Evolutionary conservation across 2,329 filamentous ascomycete genomes (phyloP), one percentile per base, ranked within the genome.

Genomic region (Exophiala sideris): DNA sequence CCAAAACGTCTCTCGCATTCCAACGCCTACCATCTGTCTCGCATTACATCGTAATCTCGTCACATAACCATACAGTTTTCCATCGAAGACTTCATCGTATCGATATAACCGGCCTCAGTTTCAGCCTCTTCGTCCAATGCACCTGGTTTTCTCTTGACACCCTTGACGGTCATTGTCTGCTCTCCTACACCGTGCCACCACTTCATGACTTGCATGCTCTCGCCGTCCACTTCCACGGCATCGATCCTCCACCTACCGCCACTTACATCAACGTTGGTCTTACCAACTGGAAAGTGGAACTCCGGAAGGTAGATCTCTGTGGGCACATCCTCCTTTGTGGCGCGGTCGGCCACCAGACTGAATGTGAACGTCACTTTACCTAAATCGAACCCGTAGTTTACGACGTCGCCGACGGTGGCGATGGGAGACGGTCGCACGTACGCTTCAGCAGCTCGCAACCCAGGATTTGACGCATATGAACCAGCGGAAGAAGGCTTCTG

Each of bases 161-260:
- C 94, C 16, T 81, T 85, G 7, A 96, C 79, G 58, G 81, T 87
- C 50, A 99, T 78, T 45, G 76, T 84, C 72, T 97, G 92, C 62
- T 91, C 84, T 2, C 92, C 94, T 52, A 87, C 86, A 1, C 83
- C 83, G 72, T 99, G 91, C 91, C 92, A 96, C 94, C 94, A 99
- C 63, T 83, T 83, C 59, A 99, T 73, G 60, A 81, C 81, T 73
- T 96, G 92, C 56, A 90, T 76, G 62, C 83, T 75, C 4, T 83
- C 83, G 0, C 82, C 83, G 58, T 88, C 82, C 7, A 83, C 80
- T 52, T 91, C 87, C 56, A 91, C 85, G 4, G 77, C 80, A 62
- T 83, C 84, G 57, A 97, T 89, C 62, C 87, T 85, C 91, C 91
- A 99, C 67, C 92, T 94, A 5, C 95, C 95, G 0, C 87, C 88